These are phyloP conservation scores for Ambrosia trifida DNA, from an alignment of 129 eudicot species.

Conservation along the genomic window DNA sequence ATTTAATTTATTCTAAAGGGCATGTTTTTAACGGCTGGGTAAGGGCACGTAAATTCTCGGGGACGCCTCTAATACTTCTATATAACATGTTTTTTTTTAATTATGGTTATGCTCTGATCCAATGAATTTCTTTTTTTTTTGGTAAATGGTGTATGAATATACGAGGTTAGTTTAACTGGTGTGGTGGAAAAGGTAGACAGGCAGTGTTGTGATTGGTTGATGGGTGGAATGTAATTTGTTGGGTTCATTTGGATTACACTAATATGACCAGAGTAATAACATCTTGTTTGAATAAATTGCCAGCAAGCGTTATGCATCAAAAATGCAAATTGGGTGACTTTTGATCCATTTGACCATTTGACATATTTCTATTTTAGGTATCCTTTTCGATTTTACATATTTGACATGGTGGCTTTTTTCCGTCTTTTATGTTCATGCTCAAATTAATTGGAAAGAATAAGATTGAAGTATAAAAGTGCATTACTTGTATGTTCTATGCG, in stretches of 20 bases:
- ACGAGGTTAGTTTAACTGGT: not conserved
- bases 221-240: not conserved
- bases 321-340: not conserved
- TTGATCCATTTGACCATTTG: not conserved
- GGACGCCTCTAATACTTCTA: too few species aligned
- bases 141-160: not conserved
- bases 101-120: not conserved
- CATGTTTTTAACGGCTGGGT: too few species aligned
- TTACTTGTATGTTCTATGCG: too few species aligned
- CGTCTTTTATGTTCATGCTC: too few species aligned
- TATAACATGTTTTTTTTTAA: constrained; percentile 9
- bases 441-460: too few species aligned
- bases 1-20: too few species aligned
- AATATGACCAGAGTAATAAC: not conserved
- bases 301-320: not conserved
- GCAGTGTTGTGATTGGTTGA: not conserved
- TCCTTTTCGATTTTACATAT: not conserved
- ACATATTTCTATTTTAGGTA: not conserved
- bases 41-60: too few species aligned
- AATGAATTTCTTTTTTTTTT: not conserved
- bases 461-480: too few species aligned
- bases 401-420: too few species aligned
- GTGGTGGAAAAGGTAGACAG: not conserved
- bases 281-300: not conserved
- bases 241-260: not conserved